phyloP scores from a whole-genome alignment of 2,329 filamentous ascomycete genomes.

The Aureobasidium sp. region DNA sequence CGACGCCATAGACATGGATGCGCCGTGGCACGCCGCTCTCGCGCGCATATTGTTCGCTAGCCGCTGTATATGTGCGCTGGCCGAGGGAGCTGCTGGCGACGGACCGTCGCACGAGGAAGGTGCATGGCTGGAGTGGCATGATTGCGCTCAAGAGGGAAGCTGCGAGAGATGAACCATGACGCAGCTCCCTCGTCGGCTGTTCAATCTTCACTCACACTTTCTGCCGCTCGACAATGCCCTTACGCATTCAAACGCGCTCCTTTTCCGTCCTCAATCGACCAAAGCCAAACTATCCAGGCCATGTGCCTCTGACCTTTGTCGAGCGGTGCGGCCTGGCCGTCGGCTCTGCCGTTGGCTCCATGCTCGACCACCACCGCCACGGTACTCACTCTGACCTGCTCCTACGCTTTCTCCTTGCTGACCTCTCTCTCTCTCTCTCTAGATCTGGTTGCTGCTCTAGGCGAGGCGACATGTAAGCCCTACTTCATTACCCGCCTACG shows the following conservation, averaged over 20 bases:
- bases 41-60: slow-evolving; percentile 25
- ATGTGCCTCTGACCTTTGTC: slow-evolving; percentile 74
- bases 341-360: slow-evolving; percentile 52
- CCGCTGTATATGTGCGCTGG: not conserved
- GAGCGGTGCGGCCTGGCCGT: slow-evolving; percentile 67
- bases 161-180: not conserved
- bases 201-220: not conserved
- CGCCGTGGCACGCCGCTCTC: slow-evolving; percentile 34
- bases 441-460: slow-evolving; percentile 93
- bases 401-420: not conserved
- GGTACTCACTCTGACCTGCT: slow-evolving; percentile 41
- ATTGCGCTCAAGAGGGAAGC: not conserved
- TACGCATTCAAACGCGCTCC: slow-evolving; percentile 15
- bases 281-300: slow-evolving; percentile 79
- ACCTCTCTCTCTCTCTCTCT: slow-evolving; percentile 57
- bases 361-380: slow-evolving; percentile 70
- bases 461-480: slow-evolving; percentile 87
- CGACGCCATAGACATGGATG: slow-evolving; percentile 72
- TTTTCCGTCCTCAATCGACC: slow-evolving; percentile 86
- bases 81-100: not conserved
- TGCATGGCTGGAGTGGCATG: slow-evolving; percentile 1
- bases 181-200: not conserved
- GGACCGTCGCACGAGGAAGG: not conserved
- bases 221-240: not conserved
- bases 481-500: slow-evolving; percentile 92